A percentile compares a stretch with the other conserved stretches of the same genome.
Evolutionary conservation across 257 asterid genomes (phyloP).

Genomic region (Osmanthus fragrans): DNA sequence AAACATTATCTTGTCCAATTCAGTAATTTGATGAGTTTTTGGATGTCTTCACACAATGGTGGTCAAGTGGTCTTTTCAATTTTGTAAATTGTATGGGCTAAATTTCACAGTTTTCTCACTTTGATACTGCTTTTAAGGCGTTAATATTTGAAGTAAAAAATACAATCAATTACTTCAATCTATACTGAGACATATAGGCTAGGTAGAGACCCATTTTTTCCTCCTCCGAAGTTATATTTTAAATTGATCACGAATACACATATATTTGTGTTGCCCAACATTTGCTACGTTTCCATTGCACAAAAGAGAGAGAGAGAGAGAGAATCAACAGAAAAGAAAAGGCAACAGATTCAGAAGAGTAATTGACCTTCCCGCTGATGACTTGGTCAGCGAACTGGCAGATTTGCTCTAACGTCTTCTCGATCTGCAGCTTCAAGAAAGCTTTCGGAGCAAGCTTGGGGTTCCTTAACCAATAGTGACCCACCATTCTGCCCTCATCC

Average conservation of each 20-base stretch:
- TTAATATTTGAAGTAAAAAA: background rate
- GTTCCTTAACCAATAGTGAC: slow-evolving; percentile 91
- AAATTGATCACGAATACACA: background rate
- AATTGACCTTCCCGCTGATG: slow-evolving; percentile 97
- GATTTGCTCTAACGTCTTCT: slow-evolving; percentile 61
- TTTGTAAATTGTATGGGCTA: background rate
- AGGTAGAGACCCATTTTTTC: background rate
- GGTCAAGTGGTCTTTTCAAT: background rate
- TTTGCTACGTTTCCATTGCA: background rate
- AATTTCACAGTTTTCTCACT: background rate
- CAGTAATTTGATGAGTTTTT: background rate
- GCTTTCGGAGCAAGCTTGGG: slow-evolving; percentile 81
- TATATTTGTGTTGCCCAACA: background rate
- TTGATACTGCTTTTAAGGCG: background rate
- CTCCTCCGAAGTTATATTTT: background rate
- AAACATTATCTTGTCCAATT: background rate
- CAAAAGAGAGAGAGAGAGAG: background rate
- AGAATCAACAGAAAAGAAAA: background rate
- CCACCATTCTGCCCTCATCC: slow-evolving; percentile 97
- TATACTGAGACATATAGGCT: background rate
- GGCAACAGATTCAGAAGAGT: background rate
- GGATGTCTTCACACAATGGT: background rate
- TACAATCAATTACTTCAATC: background rate
- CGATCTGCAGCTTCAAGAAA: slow-evolving; percentile 62
- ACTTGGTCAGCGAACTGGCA: slow-evolving; percentile 70